A percentile compares a stretch with the other conserved stretches of the same genome.
phyloP scores from a whole-genome alignment of 1,139 yeast genomes.

The Suhomyces maxii region DNA sequence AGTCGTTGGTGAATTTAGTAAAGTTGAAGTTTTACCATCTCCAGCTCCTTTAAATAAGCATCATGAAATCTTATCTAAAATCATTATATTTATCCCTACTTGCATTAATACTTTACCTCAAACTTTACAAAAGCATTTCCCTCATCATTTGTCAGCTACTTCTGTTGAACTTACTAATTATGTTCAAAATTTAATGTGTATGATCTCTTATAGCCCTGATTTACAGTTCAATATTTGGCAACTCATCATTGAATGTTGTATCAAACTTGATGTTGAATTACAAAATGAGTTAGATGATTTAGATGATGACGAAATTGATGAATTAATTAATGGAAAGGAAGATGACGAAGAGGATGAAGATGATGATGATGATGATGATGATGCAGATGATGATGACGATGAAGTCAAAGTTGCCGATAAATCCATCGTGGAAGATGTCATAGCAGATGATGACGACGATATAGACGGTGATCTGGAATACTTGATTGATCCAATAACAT shows the following conservation, averaged over 20 bases:
- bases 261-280: constrained; percentile 89
- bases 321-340: constrained; percentile 55
- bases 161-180: constrained; percentile 59
- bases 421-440: constrained; percentile 19
- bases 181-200: constrained; percentile 58
- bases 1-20: constrained; percentile 59
- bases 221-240: constrained; percentile 77
- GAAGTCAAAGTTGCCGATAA: constrained; percentile 24
- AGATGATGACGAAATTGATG: constrained; percentile 73
- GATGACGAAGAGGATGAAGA: constrained; percentile 35
- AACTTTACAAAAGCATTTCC: constrained; percentile 61
- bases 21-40: constrained; percentile 13
- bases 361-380: constrained; percentile 28
- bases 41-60: constrained; percentile 44
- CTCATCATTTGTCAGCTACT: constrained; percentile 70
- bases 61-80: constrained; percentile 64
- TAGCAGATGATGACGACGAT: constrained; percentile 20
- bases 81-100: constrained; percentile 77
- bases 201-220: constrained; percentile 72
- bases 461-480: constrained; percentile 45
- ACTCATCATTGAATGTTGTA: constrained; percentile 71
- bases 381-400: constrained; percentile 18
- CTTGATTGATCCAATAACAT: constrained; percentile 40
- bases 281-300: constrained; percentile 85
- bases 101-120: constrained; percentile 65